Conservation (phyloP, 768 basidiomycete species). For the Pluteus cervinus region DNA sequence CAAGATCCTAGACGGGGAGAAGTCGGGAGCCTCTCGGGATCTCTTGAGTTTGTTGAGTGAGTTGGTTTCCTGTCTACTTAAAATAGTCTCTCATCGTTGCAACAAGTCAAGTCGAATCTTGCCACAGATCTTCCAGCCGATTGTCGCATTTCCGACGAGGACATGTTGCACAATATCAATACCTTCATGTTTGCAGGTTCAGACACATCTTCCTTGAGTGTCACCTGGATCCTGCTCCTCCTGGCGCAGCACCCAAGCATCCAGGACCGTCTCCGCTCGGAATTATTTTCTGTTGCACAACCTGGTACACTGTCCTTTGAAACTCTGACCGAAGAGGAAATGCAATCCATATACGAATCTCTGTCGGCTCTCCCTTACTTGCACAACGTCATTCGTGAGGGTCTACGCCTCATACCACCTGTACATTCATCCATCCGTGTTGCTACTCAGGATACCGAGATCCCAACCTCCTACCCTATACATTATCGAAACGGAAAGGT, state of each 20-base stretch:
- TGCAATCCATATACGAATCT: slow-evolving; percentile 48
- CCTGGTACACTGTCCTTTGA: slow-evolving; percentile 29
- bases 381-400: slow-evolving; percentile 71
- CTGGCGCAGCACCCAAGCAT: slow-evolving; percentile 61
- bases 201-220: slow-evolving; percentile 75
- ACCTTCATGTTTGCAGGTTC: slow-evolving; percentile 91
- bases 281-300: slow-evolving; percentile 47
- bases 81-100: slow-evolving; percentile 1
- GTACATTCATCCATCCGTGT: slow-evolving; percentile 78
- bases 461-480: slow-evolving; percentile 68
- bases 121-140: slow-evolving; percentile 63
- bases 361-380: slow-evolving; percentile 64
- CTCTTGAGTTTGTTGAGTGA: slow-evolving; percentile 70
- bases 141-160: slow-evolving; percentile 79
- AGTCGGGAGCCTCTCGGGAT: slow-evolving; percentile 53
- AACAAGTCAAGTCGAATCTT: slow-evolving; percentile 75
- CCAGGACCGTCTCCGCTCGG: slow-evolving; percentile 67
- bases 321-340: slow-evolving; percentile 55
- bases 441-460: slow-evolving; percentile 69
- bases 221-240: slow-evolving; percentile 81
- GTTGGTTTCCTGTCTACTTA: slow-evolving; percentile 19
- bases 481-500: slow-evolving; percentile 40
- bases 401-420: slow-evolving; percentile 73
- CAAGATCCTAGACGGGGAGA: slow-evolving; percentile 58
- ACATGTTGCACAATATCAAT: slow-evolving; percentile 80